A percentile compares a stretch with the other conserved stretches of the same genome.
phyloP scores from a whole-genome alignment of 2,329 filamentous ascomycete species.

The Colletotrichum echinochloae region DNA sequence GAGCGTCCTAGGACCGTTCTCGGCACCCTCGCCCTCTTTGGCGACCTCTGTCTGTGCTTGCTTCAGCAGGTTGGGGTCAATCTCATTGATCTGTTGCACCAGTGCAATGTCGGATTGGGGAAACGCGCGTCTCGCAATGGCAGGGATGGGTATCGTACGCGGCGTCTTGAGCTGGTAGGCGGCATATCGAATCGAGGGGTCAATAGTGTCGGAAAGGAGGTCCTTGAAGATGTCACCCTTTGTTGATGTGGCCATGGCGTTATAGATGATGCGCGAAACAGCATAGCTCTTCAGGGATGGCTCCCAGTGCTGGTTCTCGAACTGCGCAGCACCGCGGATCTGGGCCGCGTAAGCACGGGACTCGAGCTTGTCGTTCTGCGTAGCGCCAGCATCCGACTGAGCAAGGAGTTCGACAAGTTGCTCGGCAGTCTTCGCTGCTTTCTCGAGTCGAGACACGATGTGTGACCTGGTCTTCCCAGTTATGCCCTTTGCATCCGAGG shows the following conservation, averaged over 20 bases:
- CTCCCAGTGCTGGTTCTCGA: conserved; percentile 92
- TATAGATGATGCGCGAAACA: conserved; percentile 84
- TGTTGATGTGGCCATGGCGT: conserved; percentile 73
- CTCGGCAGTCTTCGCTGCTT: conserved; percentile 78
- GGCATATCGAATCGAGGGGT: conserved; percentile 93
- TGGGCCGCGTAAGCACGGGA: conserved; percentile 85
- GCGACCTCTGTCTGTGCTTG: conserved; percentile 64
- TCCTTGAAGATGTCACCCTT: conserved; percentile 88
- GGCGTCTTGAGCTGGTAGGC: conserved; percentile 92
- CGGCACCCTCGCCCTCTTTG: conserved; percentile 61
- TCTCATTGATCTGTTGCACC: conserved; percentile 73
- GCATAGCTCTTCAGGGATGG: conserved; percentile 81
- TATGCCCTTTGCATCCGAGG: conserved; percentile 83
- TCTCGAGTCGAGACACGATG: conserved; percentile 87
- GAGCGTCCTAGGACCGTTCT: conserved; percentile 77
- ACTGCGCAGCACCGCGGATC: conserved; percentile 80
- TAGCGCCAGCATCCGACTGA: conserved; percentile 72
- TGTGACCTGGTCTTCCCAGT: conserved; percentile 85
- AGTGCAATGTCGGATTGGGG: conserved; percentile 72
- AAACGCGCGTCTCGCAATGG: conserved; percentile 84
- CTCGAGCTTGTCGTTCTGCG: conserved; percentile 80
- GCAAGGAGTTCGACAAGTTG: conserved; percentile 75
- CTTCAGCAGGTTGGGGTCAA: conserved; percentile 76
- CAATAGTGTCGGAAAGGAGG: conserved; percentile 84
- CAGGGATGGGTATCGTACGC: conserved; percentile 82